These are phyloP conservation scores for Fusarium anguioides DNA, from an alignment of 2,329 filamentous ascomycete genomes.

Conservation along the genomic window DNA sequence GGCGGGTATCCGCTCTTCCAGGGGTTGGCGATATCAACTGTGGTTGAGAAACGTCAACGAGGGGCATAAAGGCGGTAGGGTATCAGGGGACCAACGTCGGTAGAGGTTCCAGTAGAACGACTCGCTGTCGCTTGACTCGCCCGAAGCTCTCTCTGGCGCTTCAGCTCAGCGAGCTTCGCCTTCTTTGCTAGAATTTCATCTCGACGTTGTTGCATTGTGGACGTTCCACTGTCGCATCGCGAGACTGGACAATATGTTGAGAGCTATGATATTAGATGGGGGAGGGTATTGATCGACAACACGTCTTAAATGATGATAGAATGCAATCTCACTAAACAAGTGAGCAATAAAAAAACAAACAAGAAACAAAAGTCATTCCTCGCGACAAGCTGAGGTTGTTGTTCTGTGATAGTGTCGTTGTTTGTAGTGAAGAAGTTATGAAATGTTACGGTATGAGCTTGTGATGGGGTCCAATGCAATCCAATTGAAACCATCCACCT, in stretches of 20 bases:
- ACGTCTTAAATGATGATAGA: not conserved
- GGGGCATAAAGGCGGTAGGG: constrained; percentile 26
- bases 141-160: constrained; percentile 87
- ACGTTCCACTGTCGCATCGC: constrained; percentile 60
- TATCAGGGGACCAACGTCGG: constrained; percentile 70
- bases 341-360: not conserved
- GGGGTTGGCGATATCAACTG: constrained; percentile 75
- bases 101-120: constrained; percentile 74
- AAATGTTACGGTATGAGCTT: constrained; percentile 28
- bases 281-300: constrained; percentile 8
- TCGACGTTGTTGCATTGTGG: constrained; percentile 80
- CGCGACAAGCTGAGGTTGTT: not conserved
- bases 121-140: constrained; percentile 78
- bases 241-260: constrained; percentile 47
- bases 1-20: constrained; percentile 73
- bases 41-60: constrained; percentile 20
- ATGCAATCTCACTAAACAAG: not conserved
- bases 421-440: constrained; percentile 23
- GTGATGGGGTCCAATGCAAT: constrained; percentile 34
- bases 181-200: constrained; percentile 98
- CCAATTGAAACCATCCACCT: constrained; percentile 31
- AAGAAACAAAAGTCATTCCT: not conserved
- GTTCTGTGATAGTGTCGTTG: constrained; percentile 23
- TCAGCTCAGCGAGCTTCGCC: constrained; percentile 95
- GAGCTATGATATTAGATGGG: constrained; percentile 32